Evolutionary conservation across 2,329 filamentous ascomycete species (phyloP), one percentile per base, ranked within the genome.

Genomic region (Pseudogymnoascus sp.): DNA sequence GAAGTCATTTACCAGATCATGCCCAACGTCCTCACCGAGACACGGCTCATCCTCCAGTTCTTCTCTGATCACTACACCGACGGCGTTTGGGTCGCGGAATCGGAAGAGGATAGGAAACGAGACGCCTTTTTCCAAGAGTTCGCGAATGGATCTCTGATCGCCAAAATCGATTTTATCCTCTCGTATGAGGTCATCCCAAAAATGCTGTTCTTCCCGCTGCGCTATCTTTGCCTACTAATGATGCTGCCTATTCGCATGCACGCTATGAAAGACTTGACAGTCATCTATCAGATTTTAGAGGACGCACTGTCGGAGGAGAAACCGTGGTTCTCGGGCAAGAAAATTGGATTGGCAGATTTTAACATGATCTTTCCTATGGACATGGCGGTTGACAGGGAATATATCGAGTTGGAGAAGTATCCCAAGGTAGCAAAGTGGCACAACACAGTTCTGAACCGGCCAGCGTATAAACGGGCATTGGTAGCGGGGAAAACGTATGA

Each of bases 71-170:
- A 68, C 29, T 72, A 70, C 52, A 64, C 65, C 3, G 37, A 65
- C 0, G 65, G 66, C 1, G 58, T 67, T 23, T 72, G 65, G 65
- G 45, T 63, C 10, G 66, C 69, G 1, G 39, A 63, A 29, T 62
- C 63, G 7, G 61, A 41, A 2, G 65, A 68, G 12, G 67, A 72
- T 7, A 61, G 63, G 38, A 45, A 62, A 2, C 66, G 68, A 8
- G 67, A 70, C 52, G 23, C 16, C 2, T 72, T 69, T 61, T 71
- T 69, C 61, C 45, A 65, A n/a, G 66, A 69, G 55, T 69, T 72
- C 31, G 69, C 66, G 4, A 69, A 63, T 35, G 38, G 29, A 16
- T 69, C 65, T 21, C 37, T 72, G 8, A 52, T 31, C 8, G 23
- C 60, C 4, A 66, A 68, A 26, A 38, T 63, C 2, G 62, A 66